Conservation (phyloP, 306 rosid species). For the Pyrus communis region DNA sequence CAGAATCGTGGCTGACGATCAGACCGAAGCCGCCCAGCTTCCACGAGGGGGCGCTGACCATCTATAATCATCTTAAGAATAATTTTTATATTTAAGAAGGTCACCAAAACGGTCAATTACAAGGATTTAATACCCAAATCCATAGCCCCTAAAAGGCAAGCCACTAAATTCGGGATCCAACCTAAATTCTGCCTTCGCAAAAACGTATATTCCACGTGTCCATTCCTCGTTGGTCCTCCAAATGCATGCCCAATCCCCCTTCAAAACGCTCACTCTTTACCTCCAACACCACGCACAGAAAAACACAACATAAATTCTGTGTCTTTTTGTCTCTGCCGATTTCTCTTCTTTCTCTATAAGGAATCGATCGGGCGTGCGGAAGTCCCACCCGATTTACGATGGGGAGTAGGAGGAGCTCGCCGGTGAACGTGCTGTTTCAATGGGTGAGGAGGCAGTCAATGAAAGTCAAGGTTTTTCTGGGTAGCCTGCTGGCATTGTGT, state of each 20-base stretch:
- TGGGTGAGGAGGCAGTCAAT: conserved; percentile 45
- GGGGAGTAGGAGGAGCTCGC: conserved; percentile 44
- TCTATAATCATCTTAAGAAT: neutral
- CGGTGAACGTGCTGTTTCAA: conserved; percentile 22
- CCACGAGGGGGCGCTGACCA: no score
- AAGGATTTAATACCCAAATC: neutral
- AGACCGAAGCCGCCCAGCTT: no score
- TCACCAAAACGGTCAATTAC: neutral
- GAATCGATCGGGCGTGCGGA: neutral
- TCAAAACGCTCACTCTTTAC: neutral
- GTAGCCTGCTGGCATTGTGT: conserved; percentile 26
- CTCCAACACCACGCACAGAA: neutral
- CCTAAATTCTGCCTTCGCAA: neutral
- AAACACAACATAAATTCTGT: neutral
- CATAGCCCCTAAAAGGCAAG: neutral
- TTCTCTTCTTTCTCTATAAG: neutral
- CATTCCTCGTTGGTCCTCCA: neutral
- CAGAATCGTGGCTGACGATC: no score
- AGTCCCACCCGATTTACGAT: conserved; percentile 6
- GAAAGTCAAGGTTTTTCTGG: conserved; percentile 42
- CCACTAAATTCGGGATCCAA: neutral
- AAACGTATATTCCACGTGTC: neutral
- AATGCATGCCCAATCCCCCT: conserved; percentile 15
- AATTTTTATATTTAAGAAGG: neutral
- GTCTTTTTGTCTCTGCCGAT: neutral